Evolutionary conservation across 2,329 filamentous ascomycete genomes (phyloP), one percentile per base, ranked within the genome.

Genomic region (Trichoderma guizhouense): DNA sequence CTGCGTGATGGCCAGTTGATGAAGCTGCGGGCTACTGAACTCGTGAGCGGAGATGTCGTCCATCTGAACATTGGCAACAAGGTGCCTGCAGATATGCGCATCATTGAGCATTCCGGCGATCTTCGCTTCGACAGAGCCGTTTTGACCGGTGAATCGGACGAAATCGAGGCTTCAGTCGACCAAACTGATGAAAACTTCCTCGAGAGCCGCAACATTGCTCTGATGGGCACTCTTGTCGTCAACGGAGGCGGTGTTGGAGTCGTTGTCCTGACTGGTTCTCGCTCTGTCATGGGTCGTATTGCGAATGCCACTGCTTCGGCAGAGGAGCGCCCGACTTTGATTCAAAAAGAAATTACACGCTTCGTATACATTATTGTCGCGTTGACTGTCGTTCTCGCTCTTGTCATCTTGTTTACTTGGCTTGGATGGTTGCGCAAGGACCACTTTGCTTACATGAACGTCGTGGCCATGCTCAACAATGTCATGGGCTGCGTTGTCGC

Each of bases 1-100:
- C 74, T 85, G 51, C 83, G 86, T 12, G 83, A 86, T 55, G 84
- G 84, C 3, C 78, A 83, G 61, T 76, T 80, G 15, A 78, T 81
- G 60, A 82, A 77, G 14, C 70, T 86, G n/a, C 77, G 82, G 0
- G 82, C 84, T 0, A 75, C 79, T 1, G 81, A 85, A 30, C 81
- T 86, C 2, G 85, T 85, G 6, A 81, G 80, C 24, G 85, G 85
- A 9, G 85, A 86, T 71, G 76, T 86, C 26, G 81, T 86, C 7
- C 80, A 84, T 11, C 76, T 86, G 12, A 79, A 81, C 66, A 83
- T 84, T 2, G 85, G 84, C 5, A 83, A 86, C 76, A 85, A 84
- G 8, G 83, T 86, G 5, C 84, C 85, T 0, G 85, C 84, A 6
- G 85, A 86, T 74, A 72, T 86, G 32, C 82, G 84, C n/a, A 77